Evolutionary conservation across 1,284 basidiomycete genomes (phyloP).

Genomic region (Naganishia sp.): DNA sequence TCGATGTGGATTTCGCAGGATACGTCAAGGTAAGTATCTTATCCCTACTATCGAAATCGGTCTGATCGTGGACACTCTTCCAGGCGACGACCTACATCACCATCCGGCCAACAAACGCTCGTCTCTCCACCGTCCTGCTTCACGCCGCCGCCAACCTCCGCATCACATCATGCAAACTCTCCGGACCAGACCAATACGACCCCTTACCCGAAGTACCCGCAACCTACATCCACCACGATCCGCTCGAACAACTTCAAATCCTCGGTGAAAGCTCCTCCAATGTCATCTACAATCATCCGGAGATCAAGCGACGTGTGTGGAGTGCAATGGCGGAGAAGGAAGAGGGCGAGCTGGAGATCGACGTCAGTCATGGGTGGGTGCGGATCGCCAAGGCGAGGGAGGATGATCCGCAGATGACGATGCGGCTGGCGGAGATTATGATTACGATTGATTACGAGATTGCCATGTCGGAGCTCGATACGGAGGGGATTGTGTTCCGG

Average conservation of each 20-base stretch:
- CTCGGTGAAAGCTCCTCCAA: slow-evolving; percentile 62
- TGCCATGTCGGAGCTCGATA: slow-evolving; percentile 42
- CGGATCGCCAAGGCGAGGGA: slow-evolving; percentile 43
- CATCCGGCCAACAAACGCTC: slow-evolving; percentile 46
- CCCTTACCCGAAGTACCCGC: slow-evolving; percentile 35
- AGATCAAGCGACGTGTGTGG: slow-evolving; percentile 89
- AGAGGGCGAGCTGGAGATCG: slow-evolving; percentile 90
- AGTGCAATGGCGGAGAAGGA: slow-evolving; percentile 84
- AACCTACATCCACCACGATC: slow-evolving; percentile 29
- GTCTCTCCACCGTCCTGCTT: slow-evolving; percentile 48
- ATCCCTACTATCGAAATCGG: background rate
- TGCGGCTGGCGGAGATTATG: slow-evolving; percentile 46
- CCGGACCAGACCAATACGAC: slow-evolving; percentile 44
- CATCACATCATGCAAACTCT: slow-evolving; percentile 48
- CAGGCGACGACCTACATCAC: slow-evolving; percentile 50
- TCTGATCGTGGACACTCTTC: slow-evolving; percentile 8
- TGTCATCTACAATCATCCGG: slow-evolving; percentile 68
- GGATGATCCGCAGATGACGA: slow-evolving; percentile 37
- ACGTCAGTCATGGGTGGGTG: slow-evolving; percentile 79
- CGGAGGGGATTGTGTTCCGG: slow-evolving; percentile 51
- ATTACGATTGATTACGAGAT: slow-evolving; percentile 52
- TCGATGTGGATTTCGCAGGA: slow-evolving; percentile 51
- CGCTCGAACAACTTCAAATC: slow-evolving; percentile 16
- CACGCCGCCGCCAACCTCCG: slow-evolving; percentile 48
- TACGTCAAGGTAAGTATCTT: slow-evolving; percentile 39